Percentiles rank a stretch among this genome's conserved stretches.
Conservation (phyloP, 306 rosid genomes). For the Glycine soja region DNA sequence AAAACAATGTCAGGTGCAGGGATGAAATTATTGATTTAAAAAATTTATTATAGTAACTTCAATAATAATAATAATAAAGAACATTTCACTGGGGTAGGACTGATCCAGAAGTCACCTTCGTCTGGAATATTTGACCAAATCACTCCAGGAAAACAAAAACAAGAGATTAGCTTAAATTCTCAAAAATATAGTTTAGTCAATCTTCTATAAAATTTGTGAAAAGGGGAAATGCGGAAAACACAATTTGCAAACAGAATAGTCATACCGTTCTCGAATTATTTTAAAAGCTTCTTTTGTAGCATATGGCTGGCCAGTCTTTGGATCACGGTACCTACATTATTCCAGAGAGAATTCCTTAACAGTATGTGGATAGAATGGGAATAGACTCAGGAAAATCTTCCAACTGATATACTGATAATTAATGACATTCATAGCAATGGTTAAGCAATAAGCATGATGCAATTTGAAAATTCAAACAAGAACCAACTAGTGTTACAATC, state of each 20-base stretch:
- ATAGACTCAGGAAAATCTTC: constrained; percentile 16
- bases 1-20: background rate
- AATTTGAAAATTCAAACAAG: constrained; percentile 17
- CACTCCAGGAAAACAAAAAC: constrained; percentile 9
- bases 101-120: constrained; percentile 6
- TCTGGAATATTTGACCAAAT: constrained; percentile 33
- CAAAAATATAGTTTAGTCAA: background rate
- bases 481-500: background rate
- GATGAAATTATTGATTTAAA: background rate
- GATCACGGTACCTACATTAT: constrained; percentile 86
- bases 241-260: constrained; percentile 41
- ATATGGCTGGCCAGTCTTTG: constrained; percentile 86
- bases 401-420: constrained; percentile 14
- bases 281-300: constrained; percentile 94
- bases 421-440: background rate
- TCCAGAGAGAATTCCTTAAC: constrained; percentile 40
- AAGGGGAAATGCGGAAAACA: constrained; percentile 31
- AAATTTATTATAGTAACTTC: constrained; percentile 1
- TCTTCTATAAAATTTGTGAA: background rate
- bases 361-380: background rate
- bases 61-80: background rate
- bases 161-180: background rate
- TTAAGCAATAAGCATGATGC: constrained; percentile 33
- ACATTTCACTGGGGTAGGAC: background rate
- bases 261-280: constrained; percentile 79